Evolutionary conservation across 257 asterid genomes (phyloP).

Genomic region (Misopates orontium): DNA sequence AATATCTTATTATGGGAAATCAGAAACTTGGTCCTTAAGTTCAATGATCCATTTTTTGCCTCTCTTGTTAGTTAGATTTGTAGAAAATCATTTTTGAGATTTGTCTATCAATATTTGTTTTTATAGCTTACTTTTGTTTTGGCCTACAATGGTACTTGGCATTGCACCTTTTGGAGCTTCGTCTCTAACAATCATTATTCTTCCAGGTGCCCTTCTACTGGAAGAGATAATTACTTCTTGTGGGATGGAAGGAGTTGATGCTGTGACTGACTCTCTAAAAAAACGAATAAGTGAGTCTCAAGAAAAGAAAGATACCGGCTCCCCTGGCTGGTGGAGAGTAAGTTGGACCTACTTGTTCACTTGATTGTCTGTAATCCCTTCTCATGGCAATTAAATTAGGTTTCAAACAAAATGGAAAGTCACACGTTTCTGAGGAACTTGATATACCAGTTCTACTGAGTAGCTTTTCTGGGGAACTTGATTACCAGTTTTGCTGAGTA

Average conservation of each 20-base stretch:
- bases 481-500: not conserved
- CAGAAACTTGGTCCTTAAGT: not conserved
- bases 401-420: not conserved
- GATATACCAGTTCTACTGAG: not conserved
- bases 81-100: too few species aligned
- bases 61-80: not conserved
- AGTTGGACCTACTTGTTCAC: slow-evolving; percentile 37
- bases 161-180: slow-evolving; percentile 10
- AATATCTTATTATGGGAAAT: not conserved
- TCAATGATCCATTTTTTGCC: not conserved
- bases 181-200: slow-evolving; percentile 18
- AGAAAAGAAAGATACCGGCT: slow-evolving; percentile 68
- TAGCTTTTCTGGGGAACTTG: not conserved
- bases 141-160: not conserved
- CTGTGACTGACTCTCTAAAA: slow-evolving; percentile 76
- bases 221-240: slow-evolving; percentile 74
- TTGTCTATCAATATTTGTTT: not conserved
- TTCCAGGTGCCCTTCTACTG: slow-evolving; percentile 75
- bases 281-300: slow-evolving; percentile 83
- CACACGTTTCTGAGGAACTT: slow-evolving; percentile 8
- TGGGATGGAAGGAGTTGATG: slow-evolving; percentile 72
- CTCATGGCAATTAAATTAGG: slow-evolving; percentile 2
- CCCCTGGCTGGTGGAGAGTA: slow-evolving; percentile 93
- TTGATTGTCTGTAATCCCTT: slow-evolving; percentile 8
- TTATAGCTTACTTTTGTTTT: slow-evolving; percentile 3